Evolutionary conservation across 805 yeast species (phyloP), one percentile per base, ranked within the genome.

Genomic region (Spencermartinsiella europaea): DNA sequence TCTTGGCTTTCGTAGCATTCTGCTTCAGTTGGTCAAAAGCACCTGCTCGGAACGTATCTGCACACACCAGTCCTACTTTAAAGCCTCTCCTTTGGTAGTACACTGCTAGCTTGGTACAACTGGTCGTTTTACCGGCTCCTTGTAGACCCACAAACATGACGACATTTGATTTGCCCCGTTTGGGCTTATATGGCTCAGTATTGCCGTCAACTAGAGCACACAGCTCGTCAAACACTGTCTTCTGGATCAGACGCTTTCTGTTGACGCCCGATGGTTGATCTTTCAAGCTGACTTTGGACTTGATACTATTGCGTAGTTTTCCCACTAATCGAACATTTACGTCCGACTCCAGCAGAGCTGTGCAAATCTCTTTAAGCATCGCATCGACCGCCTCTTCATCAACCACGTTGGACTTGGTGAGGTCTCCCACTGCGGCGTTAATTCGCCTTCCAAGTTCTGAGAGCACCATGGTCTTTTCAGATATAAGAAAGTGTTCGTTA

Each of bases 21-120:
- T 91, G 99, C 65, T 93, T 91, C 68, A 91, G 77, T 73, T 91
- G 99, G 69, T 91, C 99, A 72, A 91, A 91, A 2, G 99, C 99
- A 75, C 99, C 99, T 33, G 99, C 99, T 75, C 99, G 82, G 75
- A 91, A 93, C 25, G 99, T 93, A 72, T 93, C 99, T 1, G 99
- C 99, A 78, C 99, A 93, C 21, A 93, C 98, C 62, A 93, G 73
- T 44, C 98, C 98, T 40, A 88, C 95, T 64, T 89, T 90, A 68
- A 82, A 88, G 2, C 97, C 97, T 61, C 97, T 75, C 61, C 90
- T 79, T 61, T 89, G 91, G 64, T 93, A 93, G 64, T 86, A 90
- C 1, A 88, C 95, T 0, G 99, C 99, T 58, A 91, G 73, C 55
- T 93, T 93, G 1, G 99, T 93, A 79, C 97, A 90, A 2, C 96